phyloP scores from a whole-genome alignment of 441 rosid species.

The Manihot esculenta region DNA sequence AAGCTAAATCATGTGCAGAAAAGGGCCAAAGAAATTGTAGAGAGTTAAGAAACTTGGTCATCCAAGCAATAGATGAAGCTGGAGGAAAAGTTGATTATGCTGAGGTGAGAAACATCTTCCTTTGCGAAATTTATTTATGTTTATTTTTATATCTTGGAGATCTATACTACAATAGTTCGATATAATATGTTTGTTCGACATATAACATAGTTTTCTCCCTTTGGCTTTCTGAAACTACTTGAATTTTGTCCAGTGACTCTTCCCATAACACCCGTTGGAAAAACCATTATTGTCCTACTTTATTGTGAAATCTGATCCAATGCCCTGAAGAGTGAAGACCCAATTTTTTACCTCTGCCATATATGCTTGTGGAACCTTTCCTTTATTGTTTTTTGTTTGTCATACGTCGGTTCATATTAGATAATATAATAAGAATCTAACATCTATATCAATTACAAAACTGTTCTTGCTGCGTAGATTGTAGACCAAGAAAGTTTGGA shows the following conservation, averaged over 20 bases:
- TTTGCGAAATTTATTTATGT: not conserved
- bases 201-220: not conserved
- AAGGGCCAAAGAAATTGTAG: conserved; percentile 43
- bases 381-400: not conserved
- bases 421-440: not conserved
- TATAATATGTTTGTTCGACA: not conserved
- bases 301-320: not conserved
- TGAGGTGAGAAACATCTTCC: conserved; percentile 44
- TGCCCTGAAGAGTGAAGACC: not conserved
- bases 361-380: not conserved
- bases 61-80: conserved; percentile 49
- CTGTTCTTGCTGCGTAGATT: conserved; percentile 40
- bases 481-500: conserved; percentile 70
- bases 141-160: not conserved
- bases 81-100: conserved; percentile 80
- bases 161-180: not conserved
- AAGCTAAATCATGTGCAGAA: conserved; percentile 52
- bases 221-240: not conserved
- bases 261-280: too few relatives aligned
- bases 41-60: conserved; percentile 45
- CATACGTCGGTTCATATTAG: not conserved
- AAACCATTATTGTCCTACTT: too few relatives aligned
- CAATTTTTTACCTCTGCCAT: too few relatives aligned
- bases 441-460: not conserved
- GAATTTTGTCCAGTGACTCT: not conserved